Conservation (phyloP, 129 eudicot species). For the Arctium minus region DNA sequence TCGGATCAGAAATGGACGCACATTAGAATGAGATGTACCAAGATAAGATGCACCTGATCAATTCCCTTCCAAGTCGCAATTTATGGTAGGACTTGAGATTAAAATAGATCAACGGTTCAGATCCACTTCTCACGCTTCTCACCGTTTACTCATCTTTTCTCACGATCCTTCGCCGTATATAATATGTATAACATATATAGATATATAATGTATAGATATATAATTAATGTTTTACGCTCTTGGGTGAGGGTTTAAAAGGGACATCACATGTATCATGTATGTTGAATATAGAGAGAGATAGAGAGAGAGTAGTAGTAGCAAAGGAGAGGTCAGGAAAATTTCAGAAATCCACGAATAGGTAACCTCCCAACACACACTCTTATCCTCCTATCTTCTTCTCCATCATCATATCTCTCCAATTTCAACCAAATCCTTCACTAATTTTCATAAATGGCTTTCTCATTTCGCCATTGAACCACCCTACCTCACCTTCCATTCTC, state of each 20-base stretch:
- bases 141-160: too few relatives aligned
- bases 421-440: conserved; percentile 13
- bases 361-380: conserved; percentile 48
- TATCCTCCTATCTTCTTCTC: conserved; percentile 51
- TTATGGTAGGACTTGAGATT: too few relatives aligned
- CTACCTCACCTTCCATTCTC: background rate
- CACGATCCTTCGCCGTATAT: too few relatives aligned
- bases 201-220: background rate
- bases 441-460: conserved; percentile 19
- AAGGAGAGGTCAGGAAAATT: conserved; percentile 76
- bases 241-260: conserved; percentile 28
- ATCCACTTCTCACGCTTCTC: too few relatives aligned
- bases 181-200: background rate
- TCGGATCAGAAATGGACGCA: too few relatives aligned
- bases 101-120: too few relatives aligned
- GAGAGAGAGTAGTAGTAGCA: conserved; percentile 26
- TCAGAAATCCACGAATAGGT: conserved; percentile 44
- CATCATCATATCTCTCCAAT: conserved; percentile 24
- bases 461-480: conserved; percentile 7
- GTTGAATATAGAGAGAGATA: conserved; percentile 14
- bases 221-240: background rate
- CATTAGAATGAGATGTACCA: too few relatives aligned
- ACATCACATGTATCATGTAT: conserved; percentile 50
- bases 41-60: too few relatives aligned
- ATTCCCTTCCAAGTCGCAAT: too few relatives aligned